Evolutionary conservation across 108 stramenopile genomes (phyloP).

Genomic region (Pseudonitzschia delicatissima): DNA sequence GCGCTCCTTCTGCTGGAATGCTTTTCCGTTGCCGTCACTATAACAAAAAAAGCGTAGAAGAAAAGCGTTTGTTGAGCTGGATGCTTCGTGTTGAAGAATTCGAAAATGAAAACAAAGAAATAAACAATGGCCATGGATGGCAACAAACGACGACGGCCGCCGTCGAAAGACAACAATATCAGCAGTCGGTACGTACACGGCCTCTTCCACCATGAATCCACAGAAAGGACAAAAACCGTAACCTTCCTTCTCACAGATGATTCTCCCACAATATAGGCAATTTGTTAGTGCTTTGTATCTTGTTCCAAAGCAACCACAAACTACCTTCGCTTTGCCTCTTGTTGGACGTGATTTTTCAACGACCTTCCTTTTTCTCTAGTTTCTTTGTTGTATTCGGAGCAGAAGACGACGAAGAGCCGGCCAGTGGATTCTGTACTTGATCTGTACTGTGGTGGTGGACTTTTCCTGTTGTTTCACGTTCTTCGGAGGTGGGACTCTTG

Average conservation of each 20-base stretch:
- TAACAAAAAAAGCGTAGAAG: not conserved
- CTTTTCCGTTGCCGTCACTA: conserved; percentile 7
- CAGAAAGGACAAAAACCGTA: conserved; percentile 61
- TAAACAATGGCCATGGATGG: not conserved
- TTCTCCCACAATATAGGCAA: conserved; percentile 60
- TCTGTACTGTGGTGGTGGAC: not conserved
- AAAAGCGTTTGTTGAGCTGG: too few relatives aligned
- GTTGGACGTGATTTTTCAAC: conserved; percentile 15
- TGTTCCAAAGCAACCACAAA: conserved; percentile 64
- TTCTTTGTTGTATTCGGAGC: not conserved
- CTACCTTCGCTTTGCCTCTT: conserved; percentile 27
- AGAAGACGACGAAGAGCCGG: not conserved
- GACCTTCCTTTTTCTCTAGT: conserved; percentile 3
- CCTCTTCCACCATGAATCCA: conserved; percentile 32
- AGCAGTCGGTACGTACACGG: not conserved
- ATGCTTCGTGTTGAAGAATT: too few relatives aligned
- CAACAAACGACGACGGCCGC: too few relatives aligned
- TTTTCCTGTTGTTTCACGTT: conserved; percentile 1
- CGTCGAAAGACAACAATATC: too few relatives aligned
- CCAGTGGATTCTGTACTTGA: not conserved
- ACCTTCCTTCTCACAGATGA: conserved; percentile 50
- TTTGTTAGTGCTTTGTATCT: conserved; percentile 52
- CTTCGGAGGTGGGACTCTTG: conserved; percentile 22
- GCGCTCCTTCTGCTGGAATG: conserved; percentile 44
- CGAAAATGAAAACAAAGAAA: not conserved